phyloP scores from a whole-genome alignment of 2,329 filamentous ascomycete genomes.

The Clonostachys sp. region DNA sequence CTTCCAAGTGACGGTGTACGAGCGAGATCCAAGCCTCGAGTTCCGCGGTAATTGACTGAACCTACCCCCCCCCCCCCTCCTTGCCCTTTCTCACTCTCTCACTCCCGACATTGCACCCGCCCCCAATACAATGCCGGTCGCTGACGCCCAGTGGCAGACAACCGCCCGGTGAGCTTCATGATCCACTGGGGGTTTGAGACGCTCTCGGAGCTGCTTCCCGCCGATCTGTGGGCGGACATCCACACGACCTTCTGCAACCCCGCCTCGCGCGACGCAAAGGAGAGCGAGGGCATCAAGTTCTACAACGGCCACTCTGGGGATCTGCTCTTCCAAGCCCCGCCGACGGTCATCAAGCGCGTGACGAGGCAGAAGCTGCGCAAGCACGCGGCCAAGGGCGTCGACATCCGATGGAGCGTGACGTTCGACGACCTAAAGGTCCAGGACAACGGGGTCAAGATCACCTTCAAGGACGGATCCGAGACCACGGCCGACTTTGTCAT shows the following conservation, averaged over 20 bases:
- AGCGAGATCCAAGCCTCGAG: background rate
- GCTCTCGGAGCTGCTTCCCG: background rate
- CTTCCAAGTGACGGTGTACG: conserved; percentile 1
- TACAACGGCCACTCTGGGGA: conserved; percentile 3
- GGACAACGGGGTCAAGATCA: background rate
- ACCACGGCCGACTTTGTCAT: no score
- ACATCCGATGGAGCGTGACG: background rate
- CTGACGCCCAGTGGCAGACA: background rate
- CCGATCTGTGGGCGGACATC: conserved; percentile 1
- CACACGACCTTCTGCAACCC: conserved; percentile 3
- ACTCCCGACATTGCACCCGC: no score
- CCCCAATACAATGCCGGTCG: no score
- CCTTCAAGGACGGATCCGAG: no score
- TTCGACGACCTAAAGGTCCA: background rate
- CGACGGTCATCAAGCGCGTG: background rate
- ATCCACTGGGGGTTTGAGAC: conserved; percentile 4
- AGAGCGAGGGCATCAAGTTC: conserved; percentile 3
- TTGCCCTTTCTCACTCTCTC: no score
- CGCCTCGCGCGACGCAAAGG: background rate
- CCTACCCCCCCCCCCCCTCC: no score
- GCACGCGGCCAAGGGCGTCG: background rate
- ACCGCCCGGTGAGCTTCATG: conserved; percentile 4
- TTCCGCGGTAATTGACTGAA: background rate
- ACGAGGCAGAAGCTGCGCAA: conserved; percentile 1
- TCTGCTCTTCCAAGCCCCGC: conserved; percentile 1